A percentile compares a stretch with the other conserved stretches of the same genome.
Evolutionary conservation across 2,329 filamentous ascomycete genomes (phyloP).

Genomic region (Thielaviopsis populi): DNA sequence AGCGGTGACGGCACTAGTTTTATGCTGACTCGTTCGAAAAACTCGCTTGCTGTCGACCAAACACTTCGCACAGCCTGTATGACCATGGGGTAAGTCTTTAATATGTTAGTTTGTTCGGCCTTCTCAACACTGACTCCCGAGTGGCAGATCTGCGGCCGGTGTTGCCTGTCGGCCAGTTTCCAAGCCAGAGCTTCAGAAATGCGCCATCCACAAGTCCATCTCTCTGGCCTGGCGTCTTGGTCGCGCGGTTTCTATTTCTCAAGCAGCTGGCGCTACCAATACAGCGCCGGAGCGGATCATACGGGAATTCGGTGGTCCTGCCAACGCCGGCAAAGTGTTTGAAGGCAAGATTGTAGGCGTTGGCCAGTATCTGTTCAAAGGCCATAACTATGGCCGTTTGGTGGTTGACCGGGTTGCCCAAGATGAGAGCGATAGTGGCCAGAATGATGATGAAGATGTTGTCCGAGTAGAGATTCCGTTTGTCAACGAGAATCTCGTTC

Average conservation of each 20-base stretch:
- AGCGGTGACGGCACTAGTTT: slow-evolving; percentile 20
- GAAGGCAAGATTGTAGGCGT: slow-evolving; percentile 21
- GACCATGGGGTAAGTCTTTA: slow-evolving; percentile 16
- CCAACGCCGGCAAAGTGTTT: slow-evolving; percentile 20
- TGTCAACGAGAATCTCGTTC: slow-evolving; percentile 42
- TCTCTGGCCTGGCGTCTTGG: slow-evolving; percentile 34
- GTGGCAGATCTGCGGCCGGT: slow-evolving; percentile 25
- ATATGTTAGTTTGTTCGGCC: background rate
- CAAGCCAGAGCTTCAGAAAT: slow-evolving; percentile 23
- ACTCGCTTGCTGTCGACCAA: slow-evolving; percentile 18
- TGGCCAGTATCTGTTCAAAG: slow-evolving; percentile 13
- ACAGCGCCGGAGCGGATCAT: slow-evolving; percentile 27
- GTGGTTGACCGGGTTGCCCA: slow-evolving; percentile 27
- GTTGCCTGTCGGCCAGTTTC: slow-evolving; percentile 24
- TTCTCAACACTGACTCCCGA: slow-evolving; percentile 8
- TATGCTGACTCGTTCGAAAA: slow-evolving; percentile 14
- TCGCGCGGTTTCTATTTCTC: slow-evolving; percentile 32
- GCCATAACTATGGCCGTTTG: slow-evolving; percentile 25
- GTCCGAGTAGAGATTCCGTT: slow-evolving; percentile 34
- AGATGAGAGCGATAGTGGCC: slow-evolving; percentile 24
- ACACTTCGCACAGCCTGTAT: slow-evolving; percentile 16
- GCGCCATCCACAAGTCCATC: slow-evolving; percentile 25
- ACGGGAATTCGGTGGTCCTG: slow-evolving; percentile 26
- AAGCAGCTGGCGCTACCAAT: slow-evolving; percentile 29
- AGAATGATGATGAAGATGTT: slow-evolving; percentile 17